phyloP scores from a whole-genome alignment of 1,284 basidiomycete species.

The Moesziomyces sp. region DNA sequence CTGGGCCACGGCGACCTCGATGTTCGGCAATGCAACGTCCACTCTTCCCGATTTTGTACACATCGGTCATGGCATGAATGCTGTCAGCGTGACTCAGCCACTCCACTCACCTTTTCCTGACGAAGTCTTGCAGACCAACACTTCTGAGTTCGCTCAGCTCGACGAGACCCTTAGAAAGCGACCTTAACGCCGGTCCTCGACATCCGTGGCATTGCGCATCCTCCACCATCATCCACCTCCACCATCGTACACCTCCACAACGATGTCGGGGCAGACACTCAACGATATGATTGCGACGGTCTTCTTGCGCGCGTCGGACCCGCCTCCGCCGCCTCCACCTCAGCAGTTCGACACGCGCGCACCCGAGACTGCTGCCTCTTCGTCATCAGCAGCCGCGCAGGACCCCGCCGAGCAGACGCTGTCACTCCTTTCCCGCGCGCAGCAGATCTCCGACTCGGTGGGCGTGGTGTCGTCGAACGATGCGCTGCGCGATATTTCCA shows the following conservation, averaged over 20 bases:
- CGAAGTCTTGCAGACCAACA: constrained; percentile 19
- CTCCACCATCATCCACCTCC: neutral
- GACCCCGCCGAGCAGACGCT: constrained; percentile 29
- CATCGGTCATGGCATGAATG: neutral
- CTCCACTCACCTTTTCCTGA: neutral
- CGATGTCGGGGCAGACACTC: constrained; percentile 36
- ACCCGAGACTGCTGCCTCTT: constrained; percentile 10
- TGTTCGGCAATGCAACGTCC: constrained; percentile 11
- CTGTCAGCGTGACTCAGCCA: constrained; percentile 9
- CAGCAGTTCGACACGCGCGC: constrained; percentile 23
- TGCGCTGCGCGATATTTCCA: constrained; percentile 51
- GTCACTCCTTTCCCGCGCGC: constrained; percentile 25
- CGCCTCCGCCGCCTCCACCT: constrained; percentile 30
- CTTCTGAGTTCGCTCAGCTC: neutral
- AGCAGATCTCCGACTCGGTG: constrained; percentile 48
- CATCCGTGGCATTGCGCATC: constrained; percentile 3
- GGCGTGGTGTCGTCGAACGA: constrained; percentile 55
- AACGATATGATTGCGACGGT: constrained; percentile 36
- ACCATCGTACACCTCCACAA: neutral
- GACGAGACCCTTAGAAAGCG: too few species aligned
- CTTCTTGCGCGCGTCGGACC: constrained; percentile 31
- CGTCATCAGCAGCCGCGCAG: constrained; percentile 1
- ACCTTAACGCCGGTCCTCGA: neutral
- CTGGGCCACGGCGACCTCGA: neutral
- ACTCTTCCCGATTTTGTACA: neutral